phyloP scores from a whole-genome alignment of 208 protist genomes.

The Leishmania tarentolae region DNA sequence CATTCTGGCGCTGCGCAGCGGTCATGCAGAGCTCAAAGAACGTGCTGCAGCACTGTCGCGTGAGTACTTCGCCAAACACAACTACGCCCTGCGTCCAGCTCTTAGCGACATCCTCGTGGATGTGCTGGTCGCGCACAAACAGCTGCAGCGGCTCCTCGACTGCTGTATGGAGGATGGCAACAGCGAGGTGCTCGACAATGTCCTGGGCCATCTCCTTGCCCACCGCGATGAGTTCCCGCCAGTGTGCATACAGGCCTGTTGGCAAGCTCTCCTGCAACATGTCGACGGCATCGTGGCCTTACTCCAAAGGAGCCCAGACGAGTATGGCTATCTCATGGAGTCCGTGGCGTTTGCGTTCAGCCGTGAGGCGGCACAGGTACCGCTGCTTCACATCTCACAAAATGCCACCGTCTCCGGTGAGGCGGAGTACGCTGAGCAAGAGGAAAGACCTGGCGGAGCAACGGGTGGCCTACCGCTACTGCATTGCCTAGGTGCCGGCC shows the following conservation, averaged over 20 bases:
- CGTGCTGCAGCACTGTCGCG: constrained; percentile 31
- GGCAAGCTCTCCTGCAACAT: constrained; percentile 48
- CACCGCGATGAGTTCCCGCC: constrained; percentile 52
- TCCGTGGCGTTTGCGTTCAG: constrained; percentile 58
- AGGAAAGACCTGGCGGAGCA: background rate
- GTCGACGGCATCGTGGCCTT: constrained; percentile 54
- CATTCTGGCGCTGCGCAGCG: constrained; percentile 35
- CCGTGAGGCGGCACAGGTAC: constrained; percentile 44
- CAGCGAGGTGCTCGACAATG: constrained; percentile 40
- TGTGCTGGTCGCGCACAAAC: constrained; percentile 46
- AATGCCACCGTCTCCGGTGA: background rate
- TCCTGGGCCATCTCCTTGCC: constrained; percentile 57
- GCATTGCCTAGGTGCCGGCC: background rate
- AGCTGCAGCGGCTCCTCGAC: constrained; percentile 35
- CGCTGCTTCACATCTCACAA: constrained; percentile 49
- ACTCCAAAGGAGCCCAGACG: constrained; percentile 42
- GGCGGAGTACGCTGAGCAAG: background rate
- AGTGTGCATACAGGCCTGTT: constrained; percentile 49
- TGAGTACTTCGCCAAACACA: constrained; percentile 46
- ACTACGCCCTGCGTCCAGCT: constrained; percentile 44
- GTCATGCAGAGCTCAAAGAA: constrained; percentile 6
- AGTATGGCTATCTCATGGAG: constrained; percentile 71
- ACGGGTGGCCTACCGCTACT: too few species aligned
- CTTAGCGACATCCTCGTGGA: constrained; percentile 55
- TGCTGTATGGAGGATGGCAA: constrained; percentile 34